Base-by-base conservation (phyloP, 768 basidiomycete genomes). In the Leucocoprinus birnbaumii region DNA sequence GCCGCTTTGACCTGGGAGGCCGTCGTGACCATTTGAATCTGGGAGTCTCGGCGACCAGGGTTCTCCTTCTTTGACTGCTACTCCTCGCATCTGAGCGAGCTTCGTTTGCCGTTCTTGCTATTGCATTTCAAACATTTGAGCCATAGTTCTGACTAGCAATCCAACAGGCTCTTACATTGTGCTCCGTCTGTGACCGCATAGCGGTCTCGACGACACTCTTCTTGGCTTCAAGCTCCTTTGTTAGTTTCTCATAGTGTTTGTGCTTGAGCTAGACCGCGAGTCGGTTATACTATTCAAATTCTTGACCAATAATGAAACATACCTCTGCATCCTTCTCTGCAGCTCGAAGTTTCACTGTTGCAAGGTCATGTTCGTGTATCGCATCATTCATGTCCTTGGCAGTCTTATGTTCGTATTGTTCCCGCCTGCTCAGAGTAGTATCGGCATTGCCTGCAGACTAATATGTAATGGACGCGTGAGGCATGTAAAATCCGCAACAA, bases 331-430 rank as follows among this genome's bases (percentile, higher is more conserved):
- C 72, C 35, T 75, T 72, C 59, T 76, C 71, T 0, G 79, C 77
- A 42, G 64, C 71, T 51, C 71, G 70, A 21, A 76, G 63, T 46
- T 73, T 63, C 14, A 78, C 66, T 18, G 79, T 52, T 2, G 82
- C 78, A 16, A 72, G 61, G 21, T 86, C 78, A 57, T 84, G 83
- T 18, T 71, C 65, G 57, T 82, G 77, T 14, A 75, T 73, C 7
- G 83, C 80, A 48, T 81, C 74, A 64, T 80, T 78, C 46, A 84
- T 66, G 21, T 74, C 73, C 52, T 56, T 75, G 31, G 73, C 71
- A 2, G 75, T 68, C 57, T 74, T 74, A 58, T 80, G 72, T 65
- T 87, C 83, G 47, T 71, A 69, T 61, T 75, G 74, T 57, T 77
- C 72, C 48, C 78, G 68, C 62, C 80, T 83, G 40, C 73, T 72